A percentile compares a stretch with the other conserved stretches of the same genome.
These are phyloP conservation scores for Ogataea neopini DNA, from an alignment of 805 yeast genomes.

Conservation along the genomic window DNA sequence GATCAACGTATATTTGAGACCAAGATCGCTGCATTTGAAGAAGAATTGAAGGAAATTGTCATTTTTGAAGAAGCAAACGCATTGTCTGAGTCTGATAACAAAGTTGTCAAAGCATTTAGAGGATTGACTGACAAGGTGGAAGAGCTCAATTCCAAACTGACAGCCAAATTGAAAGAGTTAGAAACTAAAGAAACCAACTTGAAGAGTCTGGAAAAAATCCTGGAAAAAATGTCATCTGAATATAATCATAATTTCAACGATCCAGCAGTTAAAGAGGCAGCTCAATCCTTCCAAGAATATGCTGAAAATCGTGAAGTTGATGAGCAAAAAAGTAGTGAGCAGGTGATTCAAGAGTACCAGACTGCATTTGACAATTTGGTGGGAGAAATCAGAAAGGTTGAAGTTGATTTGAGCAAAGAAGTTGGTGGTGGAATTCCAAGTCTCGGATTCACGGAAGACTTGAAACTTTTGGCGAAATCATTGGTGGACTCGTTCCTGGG, in stretches of 20 bases:
- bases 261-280: slow-evolving; percentile 76
- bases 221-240: slow-evolving; percentile 50
- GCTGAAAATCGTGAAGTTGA: slow-evolving; percentile 38
- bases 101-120: slow-evolving; percentile 9
- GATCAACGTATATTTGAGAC: slow-evolving; percentile 12
- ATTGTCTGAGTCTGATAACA: slow-evolving; percentile 4
- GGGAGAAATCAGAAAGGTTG: slow-evolving; percentile 8
- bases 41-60: slow-evolving; percentile 23
- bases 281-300: slow-evolving; percentile 53
- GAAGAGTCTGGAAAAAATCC: slow-evolving; percentile 44
- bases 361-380: slow-evolving; percentile 8
- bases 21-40: slow-evolving; percentile 28
- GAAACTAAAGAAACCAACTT: slow-evolving; percentile 23
- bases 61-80: not conserved
- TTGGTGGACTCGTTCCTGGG: slow-evolving; percentile 28
- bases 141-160: slow-evolving; percentile 17
- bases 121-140: slow-evolving; percentile 8
- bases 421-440: not conserved
- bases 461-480: slow-evolving; percentile 7
- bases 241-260: slow-evolving; percentile 87
- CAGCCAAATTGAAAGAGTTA: slow-evolving; percentile 16
- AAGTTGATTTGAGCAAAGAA: slow-evolving; percentile 1
- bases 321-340: slow-evolving; percentile 1
- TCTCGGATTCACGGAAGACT: not conserved
- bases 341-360: slow-evolving; percentile 5